phyloP scores from a whole-genome alignment of 345 rosid genomes.

The Pistacia integerrima region DNA sequence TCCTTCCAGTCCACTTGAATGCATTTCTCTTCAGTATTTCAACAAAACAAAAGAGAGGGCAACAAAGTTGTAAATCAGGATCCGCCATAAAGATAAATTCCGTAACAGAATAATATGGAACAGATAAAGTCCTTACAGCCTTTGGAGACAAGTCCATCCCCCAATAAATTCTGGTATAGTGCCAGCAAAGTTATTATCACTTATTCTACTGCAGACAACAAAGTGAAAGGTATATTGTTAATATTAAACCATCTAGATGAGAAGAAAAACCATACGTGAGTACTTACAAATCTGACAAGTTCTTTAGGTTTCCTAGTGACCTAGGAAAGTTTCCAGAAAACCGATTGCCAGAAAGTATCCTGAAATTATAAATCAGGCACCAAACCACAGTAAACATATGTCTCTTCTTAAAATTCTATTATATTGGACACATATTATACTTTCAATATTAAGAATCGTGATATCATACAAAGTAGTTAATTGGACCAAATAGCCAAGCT shows the following conservation, averaged over 20 bases:
- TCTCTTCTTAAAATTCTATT: neutral
- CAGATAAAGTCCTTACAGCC: conserved; percentile 15
- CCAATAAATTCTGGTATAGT: conserved; percentile 20
- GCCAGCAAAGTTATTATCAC: conserved; percentile 20
- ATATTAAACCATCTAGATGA: neutral
- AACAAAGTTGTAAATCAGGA: neutral
- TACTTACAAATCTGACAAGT: neutral
- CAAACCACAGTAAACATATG: neutral
- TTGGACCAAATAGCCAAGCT: conserved; percentile 24
- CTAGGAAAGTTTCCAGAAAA: neutral
- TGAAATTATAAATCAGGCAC: neutral
- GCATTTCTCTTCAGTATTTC: conserved; percentile 48
- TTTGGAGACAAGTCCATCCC: conserved; percentile 15
- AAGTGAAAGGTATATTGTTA: too few species aligned
- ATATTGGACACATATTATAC: neutral
- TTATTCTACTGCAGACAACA: conserved; percentile 22
- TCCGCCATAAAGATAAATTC: neutral
- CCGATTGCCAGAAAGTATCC: neutral
- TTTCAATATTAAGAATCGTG: neutral
- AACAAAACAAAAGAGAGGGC: neutral
- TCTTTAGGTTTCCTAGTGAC: neutral
- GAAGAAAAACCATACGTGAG: neutral
- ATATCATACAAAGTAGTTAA: conserved; percentile 12
- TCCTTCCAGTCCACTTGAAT: conserved; percentile 58
- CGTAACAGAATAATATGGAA: neutral